Conservation (phyloP, 2,329 filamentous ascomycete species). For the Thelonectria olida region DNA sequence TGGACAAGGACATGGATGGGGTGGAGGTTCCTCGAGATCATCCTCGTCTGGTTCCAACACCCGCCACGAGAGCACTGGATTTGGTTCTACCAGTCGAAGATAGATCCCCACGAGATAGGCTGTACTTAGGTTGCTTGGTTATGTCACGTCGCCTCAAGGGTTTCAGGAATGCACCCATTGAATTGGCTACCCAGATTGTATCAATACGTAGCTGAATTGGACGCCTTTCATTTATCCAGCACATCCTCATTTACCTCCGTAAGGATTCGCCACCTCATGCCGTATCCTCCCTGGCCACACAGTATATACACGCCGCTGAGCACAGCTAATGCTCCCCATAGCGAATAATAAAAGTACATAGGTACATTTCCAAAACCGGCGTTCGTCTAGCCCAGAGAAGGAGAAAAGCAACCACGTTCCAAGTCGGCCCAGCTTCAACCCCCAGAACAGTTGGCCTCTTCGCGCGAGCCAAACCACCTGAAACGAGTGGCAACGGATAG, state of each 20-base stretch:
- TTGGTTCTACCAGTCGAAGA: slow-evolving; percentile 73
- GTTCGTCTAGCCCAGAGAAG: slow-evolving; percentile 41
- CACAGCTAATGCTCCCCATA: slow-evolving; percentile 14
- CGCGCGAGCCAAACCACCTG: slow-evolving; percentile 13
- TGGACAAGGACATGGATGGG: slow-evolving; percentile 44
- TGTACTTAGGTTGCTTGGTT: too few species aligned
- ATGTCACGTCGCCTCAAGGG: too few species aligned
- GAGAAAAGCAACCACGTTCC: slow-evolving; percentile 33
- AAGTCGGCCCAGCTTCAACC: slow-evolving; percentile 27
- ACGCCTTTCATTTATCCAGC: slow-evolving; percentile 42
- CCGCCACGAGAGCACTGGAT: slow-evolving; percentile 75
- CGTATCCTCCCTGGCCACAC: slow-evolving; percentile 25
- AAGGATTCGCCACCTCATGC: slow-evolving; percentile 8
- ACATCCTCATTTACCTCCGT: slow-evolving; percentile 28
- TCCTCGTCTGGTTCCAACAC: slow-evolving; percentile 51
- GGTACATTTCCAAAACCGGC: slow-evolving; percentile 39
- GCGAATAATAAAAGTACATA: slow-evolving; percentile 42
- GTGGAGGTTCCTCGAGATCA: slow-evolving; percentile 41
- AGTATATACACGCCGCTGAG: slow-evolving; percentile 38
- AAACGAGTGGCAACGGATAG: slow-evolving; percentile 25
- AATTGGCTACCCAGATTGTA: too few species aligned
- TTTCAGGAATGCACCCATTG: too few species aligned
- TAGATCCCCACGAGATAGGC: slow-evolving; percentile 40
- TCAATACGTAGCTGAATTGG: slow-evolving; percentile 30
- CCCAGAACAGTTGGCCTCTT: slow-evolving; percentile 3